Evolutionary conservation across 2,329 filamentous ascomycete genomes (phyloP).

Genomic region (Clarireedia monteithiana): DNA sequence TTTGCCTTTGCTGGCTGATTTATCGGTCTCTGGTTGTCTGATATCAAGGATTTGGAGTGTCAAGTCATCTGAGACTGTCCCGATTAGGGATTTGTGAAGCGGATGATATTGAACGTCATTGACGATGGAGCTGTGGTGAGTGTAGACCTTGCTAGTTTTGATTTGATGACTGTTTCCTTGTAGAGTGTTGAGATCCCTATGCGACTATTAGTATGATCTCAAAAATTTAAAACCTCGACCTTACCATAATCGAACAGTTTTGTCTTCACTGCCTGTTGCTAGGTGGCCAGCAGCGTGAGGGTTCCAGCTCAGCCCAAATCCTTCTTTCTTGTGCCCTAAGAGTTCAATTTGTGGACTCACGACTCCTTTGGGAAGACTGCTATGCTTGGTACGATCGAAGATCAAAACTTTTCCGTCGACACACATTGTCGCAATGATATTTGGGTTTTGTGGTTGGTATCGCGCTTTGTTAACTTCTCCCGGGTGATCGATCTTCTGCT

Average conservation of each 20-base stretch:
- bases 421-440: conserved; percentile 90
- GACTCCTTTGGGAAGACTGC: conserved; percentile 54
- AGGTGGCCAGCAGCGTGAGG: conserved; percentile 71
- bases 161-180: conserved; percentile 62
- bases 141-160: conserved; percentile 67
- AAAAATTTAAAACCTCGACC: conserved; percentile 19
- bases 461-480: conserved; percentile 97
- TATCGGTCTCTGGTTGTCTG: conserved; percentile 58
- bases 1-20: conserved; percentile 60
- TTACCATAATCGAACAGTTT: conserved; percentile 84
- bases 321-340: conserved; percentile 79
- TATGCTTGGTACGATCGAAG: conserved; percentile 94
- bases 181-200: conserved; percentile 73
- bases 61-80: conserved; percentile 89
- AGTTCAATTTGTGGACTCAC: conserved; percentile 53
- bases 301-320: conserved; percentile 90
- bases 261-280: conserved; percentile 85
- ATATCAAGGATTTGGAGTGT: conserved; percentile 88
- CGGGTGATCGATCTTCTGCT: conserved; percentile 93
- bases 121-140: conserved; percentile 81
- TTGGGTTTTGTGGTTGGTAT: conserved; percentile 95
- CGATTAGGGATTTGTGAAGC: conserved; percentile 74
- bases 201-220: neutral
- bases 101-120: conserved; percentile 98
- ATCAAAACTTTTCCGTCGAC: conserved; percentile 82